These are phyloP conservation scores for Eragrostis curvula DNA, from an alignment of 176 grass and related monocot genomes.

Conservation along the genomic window DNA sequence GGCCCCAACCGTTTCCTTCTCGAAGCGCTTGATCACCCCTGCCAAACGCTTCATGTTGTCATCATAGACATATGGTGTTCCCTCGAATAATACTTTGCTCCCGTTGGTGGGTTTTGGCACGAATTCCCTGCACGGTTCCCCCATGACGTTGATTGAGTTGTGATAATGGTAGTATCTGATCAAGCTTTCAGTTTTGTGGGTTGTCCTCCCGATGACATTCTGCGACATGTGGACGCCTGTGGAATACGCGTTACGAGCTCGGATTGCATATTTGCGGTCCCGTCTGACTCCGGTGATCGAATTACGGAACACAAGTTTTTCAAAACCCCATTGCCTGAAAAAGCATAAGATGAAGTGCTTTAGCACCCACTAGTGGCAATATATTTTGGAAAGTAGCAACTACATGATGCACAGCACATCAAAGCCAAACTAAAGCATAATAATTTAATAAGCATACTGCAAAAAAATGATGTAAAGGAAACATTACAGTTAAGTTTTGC, in stretches of 20 bases:
- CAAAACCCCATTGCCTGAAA: slow-evolving; percentile 82
- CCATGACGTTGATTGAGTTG: slow-evolving; percentile 68
- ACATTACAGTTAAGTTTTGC: background rate
- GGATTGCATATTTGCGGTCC: slow-evolving; percentile 86
- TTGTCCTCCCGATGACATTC: slow-evolving; percentile 64
- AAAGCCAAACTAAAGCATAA: background rate
- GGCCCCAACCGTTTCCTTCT: slow-evolving; percentile 52
- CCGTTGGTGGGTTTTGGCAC: slow-evolving; percentile 42
- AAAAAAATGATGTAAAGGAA: background rate
- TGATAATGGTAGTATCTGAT: slow-evolving; percentile 96
- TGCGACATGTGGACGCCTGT: slow-evolving; percentile 93
- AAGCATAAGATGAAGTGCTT: slow-evolving; percentile 7
- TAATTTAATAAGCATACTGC: background rate
- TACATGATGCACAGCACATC: background rate
- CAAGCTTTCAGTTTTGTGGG: slow-evolving; percentile 73
- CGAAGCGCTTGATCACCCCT: slow-evolving; percentile 61
- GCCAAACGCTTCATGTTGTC: slow-evolving; percentile 57
- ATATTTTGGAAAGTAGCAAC: background rate
- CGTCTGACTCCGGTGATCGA: slow-evolving; percentile 64
- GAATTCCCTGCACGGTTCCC: slow-evolving; percentile 56
- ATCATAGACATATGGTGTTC: slow-evolving; percentile 68
- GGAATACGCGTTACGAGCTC: slow-evolving; percentile 65
- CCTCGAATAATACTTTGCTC: slow-evolving; percentile 53
- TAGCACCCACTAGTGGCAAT: background rate
- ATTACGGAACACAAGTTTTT: slow-evolving; percentile 82